Conservation (phyloP, 1,139 yeast genomes). For the Blastobotrys apis region DNA sequence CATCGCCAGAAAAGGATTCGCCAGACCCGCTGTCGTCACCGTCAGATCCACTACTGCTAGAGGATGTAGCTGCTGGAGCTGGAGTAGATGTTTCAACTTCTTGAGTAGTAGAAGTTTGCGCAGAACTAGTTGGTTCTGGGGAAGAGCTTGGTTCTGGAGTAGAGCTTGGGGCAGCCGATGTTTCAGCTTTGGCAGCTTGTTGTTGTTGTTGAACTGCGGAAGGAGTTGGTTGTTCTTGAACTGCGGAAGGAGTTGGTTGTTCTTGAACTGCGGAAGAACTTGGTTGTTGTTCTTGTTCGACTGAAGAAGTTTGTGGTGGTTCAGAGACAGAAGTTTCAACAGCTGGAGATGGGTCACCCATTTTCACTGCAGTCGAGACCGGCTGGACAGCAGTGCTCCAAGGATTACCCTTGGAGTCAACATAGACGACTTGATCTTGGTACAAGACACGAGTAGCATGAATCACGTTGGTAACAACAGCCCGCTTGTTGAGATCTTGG, state of each 20-base stretch:
- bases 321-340: not conserved
- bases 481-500: constrained; percentile 25
- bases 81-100: constrained; percentile 11
- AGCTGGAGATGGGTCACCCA: constrained; percentile 5
- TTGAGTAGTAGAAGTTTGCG: constrained; percentile 6
- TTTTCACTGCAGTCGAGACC: constrained; percentile 24
- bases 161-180: not conserved
- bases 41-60: constrained; percentile 25
- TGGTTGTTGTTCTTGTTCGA: constrained; percentile 20
- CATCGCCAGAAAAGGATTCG: constrained; percentile 45
- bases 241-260: constrained; percentile 15
- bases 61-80: constrained; percentile 21
- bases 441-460: constrained; percentile 33
- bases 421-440: constrained; percentile 35
- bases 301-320: constrained; percentile 11
- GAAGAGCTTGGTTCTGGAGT: constrained; percentile 6
- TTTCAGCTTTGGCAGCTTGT: constrained; percentile 10
- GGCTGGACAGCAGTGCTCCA: constrained; percentile 30
- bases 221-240: constrained; percentile 4
- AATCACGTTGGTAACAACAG: constrained; percentile 33
- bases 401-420: constrained; percentile 35
- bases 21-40: constrained; percentile 28
- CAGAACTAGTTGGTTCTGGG: constrained; percentile 1
- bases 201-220: not conserved
- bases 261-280: constrained; percentile 22